phyloP scores from a whole-genome alignment of 2,329 filamentous ascomycete species.

The Colletotrichum melonis region DNA sequence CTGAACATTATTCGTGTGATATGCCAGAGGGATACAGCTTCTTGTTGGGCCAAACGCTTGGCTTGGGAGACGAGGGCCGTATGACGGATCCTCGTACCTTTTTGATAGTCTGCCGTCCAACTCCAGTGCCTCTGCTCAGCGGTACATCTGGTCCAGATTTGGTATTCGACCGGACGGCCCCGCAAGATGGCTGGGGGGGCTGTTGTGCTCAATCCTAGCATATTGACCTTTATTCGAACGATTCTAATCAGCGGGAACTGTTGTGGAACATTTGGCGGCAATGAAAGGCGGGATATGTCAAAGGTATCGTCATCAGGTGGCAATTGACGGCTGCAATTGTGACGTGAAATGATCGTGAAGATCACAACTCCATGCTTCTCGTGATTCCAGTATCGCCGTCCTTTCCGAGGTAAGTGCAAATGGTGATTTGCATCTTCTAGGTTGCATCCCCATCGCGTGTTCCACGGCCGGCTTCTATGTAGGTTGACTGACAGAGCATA shows the following conservation, averaged over 20 bases:
- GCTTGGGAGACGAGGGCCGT: neutral
- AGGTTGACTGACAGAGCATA: neutral
- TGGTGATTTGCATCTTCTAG: neutral
- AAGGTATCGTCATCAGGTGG: neutral
- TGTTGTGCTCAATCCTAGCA: constrained; percentile 8
- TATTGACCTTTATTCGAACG: constrained; percentile 24
- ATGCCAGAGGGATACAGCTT: neutral
- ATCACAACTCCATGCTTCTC: neutral
- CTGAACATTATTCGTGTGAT: neutral
- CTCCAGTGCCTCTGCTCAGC: constrained; percentile 1
- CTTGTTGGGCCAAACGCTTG: neutral
- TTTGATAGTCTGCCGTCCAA: neutral
- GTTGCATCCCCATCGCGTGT: neutral
- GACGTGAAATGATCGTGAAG: neutral
- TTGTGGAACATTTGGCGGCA: constrained; percentile 4
- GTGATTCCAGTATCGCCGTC: neutral
- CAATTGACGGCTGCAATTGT: neutral
- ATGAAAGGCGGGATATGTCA: neutral
- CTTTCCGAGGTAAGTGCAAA: neutral
- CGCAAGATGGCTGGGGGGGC: constrained; percentile 12
- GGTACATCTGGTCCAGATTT: neutral
- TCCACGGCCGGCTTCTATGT: neutral
- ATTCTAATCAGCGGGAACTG: constrained; percentile 20
- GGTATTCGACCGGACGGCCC: constrained; percentile 15
- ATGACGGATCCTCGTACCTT: neutral